These are phyloP conservation scores for Phialophora tarda DNA, from an alignment of 2,329 filamentous ascomycete genomes.

Conservation along the genomic window DNA sequence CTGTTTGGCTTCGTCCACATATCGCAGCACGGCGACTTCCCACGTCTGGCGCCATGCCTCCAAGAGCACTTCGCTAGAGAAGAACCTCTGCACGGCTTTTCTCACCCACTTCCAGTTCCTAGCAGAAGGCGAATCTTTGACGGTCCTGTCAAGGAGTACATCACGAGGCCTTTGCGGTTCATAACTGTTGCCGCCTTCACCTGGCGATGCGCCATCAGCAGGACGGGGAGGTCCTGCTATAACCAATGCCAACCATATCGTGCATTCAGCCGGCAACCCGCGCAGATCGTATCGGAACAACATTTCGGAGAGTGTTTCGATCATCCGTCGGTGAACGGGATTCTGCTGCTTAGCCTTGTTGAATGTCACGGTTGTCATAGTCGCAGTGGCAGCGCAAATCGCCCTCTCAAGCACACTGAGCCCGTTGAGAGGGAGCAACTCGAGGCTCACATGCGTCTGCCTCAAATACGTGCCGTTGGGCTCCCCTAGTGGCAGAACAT, in stretches of 20 bases:
- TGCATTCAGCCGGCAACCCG: slow-evolving; percentile 5
- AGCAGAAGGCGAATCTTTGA: slow-evolving; percentile 7
- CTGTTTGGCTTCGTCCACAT: slow-evolving; percentile 5
- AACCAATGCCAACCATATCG: slow-evolving; percentile 19
- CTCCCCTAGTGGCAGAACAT: slow-evolving; percentile 13
- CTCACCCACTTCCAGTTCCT: slow-evolving; percentile 20
- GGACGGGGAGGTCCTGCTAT: slow-evolving; percentile 12
- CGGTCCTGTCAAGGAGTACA: slow-evolving; percentile 13
- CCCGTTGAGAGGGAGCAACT: slow-evolving; percentile 13
- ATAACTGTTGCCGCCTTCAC: background rate
- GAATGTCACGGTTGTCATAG: slow-evolving; percentile 11
- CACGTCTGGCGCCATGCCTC: slow-evolving; percentile 16
- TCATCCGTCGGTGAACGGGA: slow-evolving; percentile 16
- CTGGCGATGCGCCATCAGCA: background rate
- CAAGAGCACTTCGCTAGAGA: slow-evolving; percentile 11
- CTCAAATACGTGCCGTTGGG: slow-evolving; percentile 19
- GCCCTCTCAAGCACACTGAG: slow-evolving; percentile 13
- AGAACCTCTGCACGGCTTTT: slow-evolving; percentile 12
- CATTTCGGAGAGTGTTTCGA: slow-evolving; percentile 18
- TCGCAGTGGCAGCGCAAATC: slow-evolving; percentile 5
- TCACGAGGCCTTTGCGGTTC: slow-evolving; percentile 6
- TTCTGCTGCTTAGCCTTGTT: slow-evolving; percentile 12
- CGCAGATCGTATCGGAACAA: slow-evolving; percentile 10
- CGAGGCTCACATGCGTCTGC: slow-evolving; percentile 15
- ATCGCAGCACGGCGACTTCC: slow-evolving; percentile 9